phyloP scores from a whole-genome alignment of 176 grass and related monocot genomes.

The Coix lacrymajobi region DNA sequence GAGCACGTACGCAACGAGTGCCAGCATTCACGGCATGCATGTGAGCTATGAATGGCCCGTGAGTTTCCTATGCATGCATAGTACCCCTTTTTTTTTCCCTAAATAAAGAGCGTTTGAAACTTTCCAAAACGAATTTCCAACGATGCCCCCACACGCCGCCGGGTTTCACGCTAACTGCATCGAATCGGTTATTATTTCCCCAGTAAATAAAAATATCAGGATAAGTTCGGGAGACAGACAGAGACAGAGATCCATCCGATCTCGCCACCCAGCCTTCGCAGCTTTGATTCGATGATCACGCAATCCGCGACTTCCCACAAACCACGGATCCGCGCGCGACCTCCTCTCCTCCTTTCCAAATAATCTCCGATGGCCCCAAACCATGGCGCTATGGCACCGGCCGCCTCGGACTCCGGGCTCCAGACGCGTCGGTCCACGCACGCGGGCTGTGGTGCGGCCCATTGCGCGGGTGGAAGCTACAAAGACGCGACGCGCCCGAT shows the following conservation, averaged over 20 bases:
- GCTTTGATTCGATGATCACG: neutral
- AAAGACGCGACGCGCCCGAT: neutral
- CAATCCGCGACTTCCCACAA: neutral
- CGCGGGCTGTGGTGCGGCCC: neutral
- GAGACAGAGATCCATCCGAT: neutral
- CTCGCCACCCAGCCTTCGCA: neutral
- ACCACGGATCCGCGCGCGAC: neutral
- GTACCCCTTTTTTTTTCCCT: neutral
- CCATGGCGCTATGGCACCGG: conserved; percentile 19
- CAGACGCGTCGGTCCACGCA: neutral
- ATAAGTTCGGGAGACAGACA: neutral
- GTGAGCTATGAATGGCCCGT: neutral
- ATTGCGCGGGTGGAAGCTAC: neutral
- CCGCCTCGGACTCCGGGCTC: neutral
- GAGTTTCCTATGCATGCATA: neutral
- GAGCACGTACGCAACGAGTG: neutral
- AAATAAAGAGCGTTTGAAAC: neutral
- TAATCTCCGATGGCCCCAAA: neutral
- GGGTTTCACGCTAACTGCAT: neutral
- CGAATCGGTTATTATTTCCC: neutral
- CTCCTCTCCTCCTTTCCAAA: neutral
- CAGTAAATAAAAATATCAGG: too few species aligned
- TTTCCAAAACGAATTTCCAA: neutral
- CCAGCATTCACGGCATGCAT: neutral
- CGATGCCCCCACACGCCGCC: neutral